phyloP scores from a whole-genome alignment of 2,329 filamentous ascomycete genomes.

The Cercospora beticola region DNA sequence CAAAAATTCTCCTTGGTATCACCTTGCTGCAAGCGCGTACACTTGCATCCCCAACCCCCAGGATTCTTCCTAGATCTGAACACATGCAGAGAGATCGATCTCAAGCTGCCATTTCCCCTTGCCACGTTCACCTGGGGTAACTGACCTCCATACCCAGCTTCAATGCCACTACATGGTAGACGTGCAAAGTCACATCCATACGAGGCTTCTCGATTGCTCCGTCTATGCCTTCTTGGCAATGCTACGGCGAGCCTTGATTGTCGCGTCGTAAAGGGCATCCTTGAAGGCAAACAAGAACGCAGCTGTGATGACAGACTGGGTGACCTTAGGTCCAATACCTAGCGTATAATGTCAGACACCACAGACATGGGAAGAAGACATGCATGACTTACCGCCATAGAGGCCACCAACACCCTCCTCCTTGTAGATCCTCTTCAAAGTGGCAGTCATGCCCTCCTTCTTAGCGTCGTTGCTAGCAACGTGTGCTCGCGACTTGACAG shows the following conservation, averaged over 20 bases:
- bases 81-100: not conserved
- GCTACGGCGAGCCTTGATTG: slow-evolving; percentile 60
- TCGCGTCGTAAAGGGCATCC: slow-evolving; percentile 88
- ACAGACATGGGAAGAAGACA: not conserved
- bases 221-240: slow-evolving; percentile 26
- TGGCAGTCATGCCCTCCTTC: slow-evolving; percentile 76
- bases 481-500: slow-evolving; percentile 96
- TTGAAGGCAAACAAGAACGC: slow-evolving; percentile 98
- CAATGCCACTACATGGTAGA: not conserved
- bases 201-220: not conserved
- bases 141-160: not conserved
- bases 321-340: slow-evolving; percentile 96
- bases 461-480: slow-evolving; percentile 75
- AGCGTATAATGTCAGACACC: not conserved
- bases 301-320: slow-evolving; percentile 93
- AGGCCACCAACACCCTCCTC: slow-evolving; percentile 91
- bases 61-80: too few species aligned
- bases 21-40: not conserved
- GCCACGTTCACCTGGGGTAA: too few species aligned
- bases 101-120: not conserved
- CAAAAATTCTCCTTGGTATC: not conserved
- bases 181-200: not conserved
- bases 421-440: slow-evolving; percentile 73
- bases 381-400: slow-evolving; percentile 74
- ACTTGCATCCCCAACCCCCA: not conserved